Evolutionary conservation across 768 basidiomycete species (phyloP), one percentile per base, ranked within the genome.

Genomic region (Leccinum subgranulosum): DNA sequence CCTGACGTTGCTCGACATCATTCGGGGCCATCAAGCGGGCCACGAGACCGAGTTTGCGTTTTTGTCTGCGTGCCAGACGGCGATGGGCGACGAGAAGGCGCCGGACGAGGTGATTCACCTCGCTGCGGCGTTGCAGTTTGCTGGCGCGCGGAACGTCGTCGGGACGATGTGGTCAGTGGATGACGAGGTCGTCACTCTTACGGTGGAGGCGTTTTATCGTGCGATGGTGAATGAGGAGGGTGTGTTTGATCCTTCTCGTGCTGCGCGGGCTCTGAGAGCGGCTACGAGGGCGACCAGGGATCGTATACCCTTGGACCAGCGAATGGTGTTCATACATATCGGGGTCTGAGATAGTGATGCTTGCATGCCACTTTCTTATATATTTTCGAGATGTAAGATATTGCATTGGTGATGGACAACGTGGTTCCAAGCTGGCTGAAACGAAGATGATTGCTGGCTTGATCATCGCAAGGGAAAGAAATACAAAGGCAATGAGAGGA

Each of bases 141-240:
- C 69, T 2, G 73, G 73, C 3, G 60, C 62, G 36, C 51, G 59
- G 14, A 66, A 65, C 19, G 72, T 73, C 2, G 55, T 74, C 10
- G 73, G 66, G 43, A 74, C 72, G 45, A 66, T 68, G 67, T 70
- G 69, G 71, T 59, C 60, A 14, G 69, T 74, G 23, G 59, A 63
- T 0, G 73, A 72, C 41, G 19, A 43, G 14, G 60, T 60, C 6
- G 69, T 61, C 2, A 28, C 49, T 17, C 19, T 61, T 23, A 66
- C 25, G 3, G 57, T 65, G 10, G 41, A 50, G 28, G 62, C 58
- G 11, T 66, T 69, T 58, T 69, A 68, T 47, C 54, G 55, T 14
- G 56, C 47, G 45, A 63, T 67, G 59, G 54, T 63, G 8, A 33
- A 49, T 0, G 54, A 60, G 19, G 50, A 60, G 17, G 67, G 59